These are phyloP conservation scores for Pichia inconspicua DNA, from an alignment of 1,139 yeast species.

Conservation along the genomic window DNA sequence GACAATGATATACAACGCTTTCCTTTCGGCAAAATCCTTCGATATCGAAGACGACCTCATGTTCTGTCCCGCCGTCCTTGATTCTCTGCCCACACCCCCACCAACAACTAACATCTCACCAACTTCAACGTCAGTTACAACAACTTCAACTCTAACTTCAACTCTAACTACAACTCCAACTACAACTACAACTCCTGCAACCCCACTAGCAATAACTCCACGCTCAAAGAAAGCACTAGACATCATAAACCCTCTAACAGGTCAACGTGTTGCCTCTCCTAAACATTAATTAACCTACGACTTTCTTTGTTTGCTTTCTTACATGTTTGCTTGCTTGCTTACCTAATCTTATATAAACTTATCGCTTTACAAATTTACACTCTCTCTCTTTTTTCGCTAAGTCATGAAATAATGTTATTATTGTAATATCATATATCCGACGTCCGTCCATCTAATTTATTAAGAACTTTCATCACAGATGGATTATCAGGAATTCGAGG, in stretches of 20 bases:
- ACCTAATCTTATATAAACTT: too few relatives aligned
- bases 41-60: slow-evolving; percentile 60
- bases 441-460: too few relatives aligned
- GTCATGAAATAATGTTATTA: too few relatives aligned
- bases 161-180: neutral
- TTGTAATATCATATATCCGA: too few relatives aligned
- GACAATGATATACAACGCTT: slow-evolving; percentile 3
- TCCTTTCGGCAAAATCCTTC: slow-evolving; percentile 44
- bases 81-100: slow-evolving; percentile 2
- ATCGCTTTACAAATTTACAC: too few relatives aligned
- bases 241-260: slow-evolving; percentile 73
- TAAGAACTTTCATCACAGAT: neutral
- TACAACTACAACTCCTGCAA: slow-evolving; percentile 4
- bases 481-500: slow-evolving; percentile 34
- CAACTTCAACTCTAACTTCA: neutral
- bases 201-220: slow-evolving; percentile 33
- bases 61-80: slow-evolving; percentile 44
- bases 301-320: too few relatives aligned
- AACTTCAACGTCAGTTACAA: neutral
- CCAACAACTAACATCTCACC: neutral
- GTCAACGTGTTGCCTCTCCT: slow-evolving; percentile 57
- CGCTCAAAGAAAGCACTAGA: slow-evolving; percentile 59
- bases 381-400: neutral
- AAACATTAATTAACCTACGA: slow-evolving; percentile 18
- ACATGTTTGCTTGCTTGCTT: too few relatives aligned